Evolutionary conservation across 768 basidiomycete genomes (phyloP), one percentile per base, ranked within the genome.

Genomic region (Xanthoconium stramineum): DNA sequence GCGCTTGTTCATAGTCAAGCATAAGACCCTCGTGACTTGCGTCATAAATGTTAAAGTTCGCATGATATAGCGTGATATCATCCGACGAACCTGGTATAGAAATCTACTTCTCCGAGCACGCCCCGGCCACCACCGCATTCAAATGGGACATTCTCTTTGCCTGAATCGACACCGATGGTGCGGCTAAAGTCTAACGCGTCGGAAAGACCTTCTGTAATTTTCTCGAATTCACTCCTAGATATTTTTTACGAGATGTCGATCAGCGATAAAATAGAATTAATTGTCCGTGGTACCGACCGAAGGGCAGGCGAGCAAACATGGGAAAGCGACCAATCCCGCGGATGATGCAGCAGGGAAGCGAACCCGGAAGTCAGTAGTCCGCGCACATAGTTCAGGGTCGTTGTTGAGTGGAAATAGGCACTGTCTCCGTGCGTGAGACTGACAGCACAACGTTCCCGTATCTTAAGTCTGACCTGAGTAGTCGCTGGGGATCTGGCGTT

Each of bases 371-470:
- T 84, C 7, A 99, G 82, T 37, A 98, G 81, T 3, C 86, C 83
- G 17, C 97, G 88, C 55, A 98, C 80, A 72, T 95, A 86, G 75
- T 99, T 99, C 40, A 98, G 79, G 0, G 97, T 98, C 9, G 94
- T 82, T 0, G 93, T 82, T 0, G 96, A 98, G 74, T 98, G 88
- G 75, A 98, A 98, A 79, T 98, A 98, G 3, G 96, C 94, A 59
- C 91, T 94, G 61, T 24, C 20, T 24, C 29, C 14, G 7, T 24
- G 24, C 32, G 54, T 66, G 52, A 63, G 64, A 56, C 14, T 47
- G 44, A 19, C 0, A 39, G 19, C 1, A 36, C 6, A 28, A 35
- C 9, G 1, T 14, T 6, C 45, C 43, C 11, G 51, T 37, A 17
- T 51, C 30, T 51, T 30, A 51, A 42, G 49, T 62, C 68, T 52